Evolutionary conservation across 352 stramenopile species (phyloP).

Genomic region (Globisporangium megalacanthum): DNA sequence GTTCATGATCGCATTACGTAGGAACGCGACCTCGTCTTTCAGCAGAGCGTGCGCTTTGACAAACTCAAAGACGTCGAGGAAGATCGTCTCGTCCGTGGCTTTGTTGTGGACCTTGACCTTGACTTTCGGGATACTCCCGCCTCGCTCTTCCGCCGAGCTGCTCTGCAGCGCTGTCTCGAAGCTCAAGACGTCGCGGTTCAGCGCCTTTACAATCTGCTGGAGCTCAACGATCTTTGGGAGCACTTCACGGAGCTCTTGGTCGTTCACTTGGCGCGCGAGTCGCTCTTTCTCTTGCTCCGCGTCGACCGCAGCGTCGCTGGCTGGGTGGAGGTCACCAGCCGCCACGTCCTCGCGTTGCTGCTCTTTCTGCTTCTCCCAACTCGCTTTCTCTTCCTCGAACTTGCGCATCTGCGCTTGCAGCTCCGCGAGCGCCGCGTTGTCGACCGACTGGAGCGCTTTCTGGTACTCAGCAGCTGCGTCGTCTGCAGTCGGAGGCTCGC

Average conservation of each 20-base stretch:
- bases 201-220: slow-evolving; percentile 87
- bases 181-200: slow-evolving; percentile 89
- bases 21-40: slow-evolving; percentile 85
- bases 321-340: slow-evolving; percentile 4
- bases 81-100: slow-evolving; percentile 85
- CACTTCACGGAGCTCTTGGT: slow-evolving; percentile 91
- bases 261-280: slow-evolving; percentile 72
- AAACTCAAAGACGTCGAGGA: slow-evolving; percentile 93
- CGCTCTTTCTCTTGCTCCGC: slow-evolving; percentile 60
- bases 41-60: slow-evolving; percentile 80
- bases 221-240: slow-evolving; percentile 91
- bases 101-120: slow-evolving; percentile 91
- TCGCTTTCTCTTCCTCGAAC: slow-evolving; percentile 85
- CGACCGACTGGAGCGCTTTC: slow-evolving; percentile 65
- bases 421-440: slow-evolving; percentile 68
- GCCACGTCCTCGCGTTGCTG: slow-evolving; percentile 29
- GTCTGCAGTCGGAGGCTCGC: slow-evolving; percentile 68
- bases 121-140: slow-evolving; percentile 66
- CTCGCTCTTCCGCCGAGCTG: slow-evolving; percentile 37
- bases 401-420: slow-evolving; percentile 88
- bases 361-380: slow-evolving; percentile 82
- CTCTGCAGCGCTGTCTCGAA: slow-evolving; percentile 91
- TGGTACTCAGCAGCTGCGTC: slow-evolving; percentile 88
- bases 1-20: slow-evolving; percentile 89
- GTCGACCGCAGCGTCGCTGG: slow-evolving; percentile 27